These are phyloP conservation scores for Sarocladium strictum DNA, from an alignment of 2,329 filamentous ascomycete genomes.

Conservation along the genomic window DNA sequence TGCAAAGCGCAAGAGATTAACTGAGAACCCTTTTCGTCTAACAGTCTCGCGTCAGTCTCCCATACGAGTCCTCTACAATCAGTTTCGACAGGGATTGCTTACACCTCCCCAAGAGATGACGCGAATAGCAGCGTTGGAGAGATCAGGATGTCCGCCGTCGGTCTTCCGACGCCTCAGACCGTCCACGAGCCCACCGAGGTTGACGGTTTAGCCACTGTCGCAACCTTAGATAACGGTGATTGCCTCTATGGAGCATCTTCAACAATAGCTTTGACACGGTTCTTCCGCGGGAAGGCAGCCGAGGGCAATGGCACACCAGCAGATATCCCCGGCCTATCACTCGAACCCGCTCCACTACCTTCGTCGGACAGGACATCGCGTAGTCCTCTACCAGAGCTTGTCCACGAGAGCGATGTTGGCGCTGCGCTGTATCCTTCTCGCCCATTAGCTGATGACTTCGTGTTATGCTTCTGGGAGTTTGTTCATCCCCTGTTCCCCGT, in stretches of 20 bases:
- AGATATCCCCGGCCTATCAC: background rate
- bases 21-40: no score
- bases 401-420: background rate
- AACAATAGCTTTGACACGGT: background rate
- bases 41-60: background rate
- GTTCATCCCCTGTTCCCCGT: slow-evolving; percentile 6
- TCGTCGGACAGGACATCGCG: background rate
- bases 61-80: background rate
- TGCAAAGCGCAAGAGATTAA: no score
- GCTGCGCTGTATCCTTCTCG: background rate
- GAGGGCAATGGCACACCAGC: background rate
- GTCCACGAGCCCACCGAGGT: background rate
- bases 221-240: background rate
- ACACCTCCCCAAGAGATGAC: background rate
- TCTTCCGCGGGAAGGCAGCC: slow-evolving; percentile 5
- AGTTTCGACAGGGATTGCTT: background rate
- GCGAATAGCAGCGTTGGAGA: background rate
- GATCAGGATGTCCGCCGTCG: background rate
- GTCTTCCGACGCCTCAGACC: slow-evolving; percentile 1
- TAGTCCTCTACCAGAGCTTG: background rate
- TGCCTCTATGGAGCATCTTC: slow-evolving; percentile 4
- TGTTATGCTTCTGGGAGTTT: slow-evolving; percentile 5
- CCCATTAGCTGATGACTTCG: background rate
- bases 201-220: background rate
- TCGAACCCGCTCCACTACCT: background rate